Percentiles rank a stretch among this genome's conserved stretches.
Evolutionary conservation across 2,329 filamentous ascomycete genomes (phyloP).

Genomic region (Cadophora gregata): DNA sequence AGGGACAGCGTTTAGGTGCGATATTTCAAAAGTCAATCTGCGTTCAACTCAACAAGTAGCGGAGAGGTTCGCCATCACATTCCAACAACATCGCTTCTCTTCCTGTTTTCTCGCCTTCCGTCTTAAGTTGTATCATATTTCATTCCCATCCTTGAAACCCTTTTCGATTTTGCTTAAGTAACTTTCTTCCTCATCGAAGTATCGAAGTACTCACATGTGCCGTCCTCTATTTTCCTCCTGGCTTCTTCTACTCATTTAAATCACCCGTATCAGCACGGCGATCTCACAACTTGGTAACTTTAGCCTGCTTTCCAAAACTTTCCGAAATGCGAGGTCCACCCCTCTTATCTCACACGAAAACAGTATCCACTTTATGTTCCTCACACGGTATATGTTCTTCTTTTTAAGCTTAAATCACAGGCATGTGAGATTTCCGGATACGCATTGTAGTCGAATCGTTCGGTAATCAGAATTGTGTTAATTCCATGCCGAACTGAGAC

Average conservation of each 20-base stretch:
- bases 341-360: neutral
- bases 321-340: neutral
- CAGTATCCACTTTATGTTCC: neutral
- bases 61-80: neutral
- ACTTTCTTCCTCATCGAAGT: neutral
- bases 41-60: neutral
- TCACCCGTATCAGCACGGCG: neutral
- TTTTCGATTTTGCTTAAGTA: neutral
- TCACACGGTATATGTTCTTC: neutral
- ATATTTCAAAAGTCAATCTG: neutral
- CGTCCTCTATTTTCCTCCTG: too few species aligned
- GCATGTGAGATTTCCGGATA: neutral
- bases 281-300: neutral
- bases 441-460: too few species aligned
- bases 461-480: too few species aligned
- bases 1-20: slow-evolving; percentile 3
- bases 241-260: neutral
- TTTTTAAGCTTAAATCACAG: slow-evolving; percentile 1
- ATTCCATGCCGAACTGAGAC: too few species aligned
- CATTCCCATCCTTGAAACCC: neutral
- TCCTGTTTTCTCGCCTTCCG: neutral
- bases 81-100: neutral
- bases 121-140: neutral
- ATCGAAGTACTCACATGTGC: too few species aligned
- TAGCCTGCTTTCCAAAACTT: neutral